Conservation (phyloP, 2,329 filamentous ascomycete species). For the Colletotrichum tofieldiae region DNA sequence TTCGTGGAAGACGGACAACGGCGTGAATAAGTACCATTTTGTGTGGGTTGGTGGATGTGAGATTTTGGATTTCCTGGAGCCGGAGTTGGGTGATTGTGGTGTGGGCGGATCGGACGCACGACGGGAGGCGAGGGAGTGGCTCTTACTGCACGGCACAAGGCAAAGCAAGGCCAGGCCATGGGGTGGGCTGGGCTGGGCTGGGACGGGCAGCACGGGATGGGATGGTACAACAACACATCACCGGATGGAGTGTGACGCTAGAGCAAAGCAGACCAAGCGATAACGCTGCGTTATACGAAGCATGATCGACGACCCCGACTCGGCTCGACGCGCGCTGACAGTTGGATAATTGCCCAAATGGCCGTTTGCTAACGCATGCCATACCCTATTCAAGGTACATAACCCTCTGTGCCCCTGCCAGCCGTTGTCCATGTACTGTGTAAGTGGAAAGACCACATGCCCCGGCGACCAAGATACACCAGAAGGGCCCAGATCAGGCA, state of each 20-base stretch:
- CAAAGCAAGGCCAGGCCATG: conserved; percentile 10
- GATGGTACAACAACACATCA: conserved; percentile 7
- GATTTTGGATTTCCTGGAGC: conserved; percentile 36
- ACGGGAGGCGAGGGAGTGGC: conserved; percentile 25
- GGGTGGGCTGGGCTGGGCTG: not conserved
- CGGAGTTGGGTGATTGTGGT: conserved; percentile 36
- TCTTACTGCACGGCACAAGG: conserved; percentile 19
- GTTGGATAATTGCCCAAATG: not conserved
- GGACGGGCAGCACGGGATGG: conserved; percentile 9
- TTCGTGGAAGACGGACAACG: conserved; percentile 7
- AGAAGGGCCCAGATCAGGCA: not conserved
- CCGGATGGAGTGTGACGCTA: conserved; percentile 16
- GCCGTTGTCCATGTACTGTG: not conserved
- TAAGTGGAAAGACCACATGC: conserved; percentile 1
- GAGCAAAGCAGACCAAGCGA: not conserved
- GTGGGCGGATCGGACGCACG: conserved; percentile 35
- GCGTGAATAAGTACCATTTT: conserved; percentile 29
- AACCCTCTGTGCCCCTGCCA: not conserved
- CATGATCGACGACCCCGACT: conserved; percentile 9
- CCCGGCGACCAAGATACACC: not conserved
- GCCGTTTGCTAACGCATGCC: not conserved
- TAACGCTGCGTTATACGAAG: not conserved
- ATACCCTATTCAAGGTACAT: not conserved
- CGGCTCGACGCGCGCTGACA: not conserved
- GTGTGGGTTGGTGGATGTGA: conserved; percentile 24